Evolutionary conservation across 2,329 filamentous ascomycete genomes (phyloP).

Genomic region (Paramyrothecium sp.): DNA sequence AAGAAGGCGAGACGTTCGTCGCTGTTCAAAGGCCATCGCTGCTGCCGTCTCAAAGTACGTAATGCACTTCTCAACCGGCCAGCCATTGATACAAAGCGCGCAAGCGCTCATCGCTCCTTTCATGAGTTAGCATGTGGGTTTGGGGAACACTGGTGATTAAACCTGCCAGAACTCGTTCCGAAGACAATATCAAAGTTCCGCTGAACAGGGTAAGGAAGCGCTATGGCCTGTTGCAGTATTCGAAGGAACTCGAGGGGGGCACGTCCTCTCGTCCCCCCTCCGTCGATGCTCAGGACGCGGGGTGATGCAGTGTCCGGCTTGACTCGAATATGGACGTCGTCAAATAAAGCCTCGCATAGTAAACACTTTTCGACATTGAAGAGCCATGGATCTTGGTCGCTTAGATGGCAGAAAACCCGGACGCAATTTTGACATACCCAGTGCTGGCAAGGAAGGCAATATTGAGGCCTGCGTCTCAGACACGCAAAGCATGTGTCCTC

Average conservation of each 20-base stretch:
- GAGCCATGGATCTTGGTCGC: slow-evolving; percentile 3
- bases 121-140: background rate
- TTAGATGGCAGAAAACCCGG: slow-evolving; percentile 1
- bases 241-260: slow-evolving; percentile 6
- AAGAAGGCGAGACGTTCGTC: slow-evolving; percentile 1
- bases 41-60: slow-evolving; percentile 5
- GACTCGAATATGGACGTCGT: background rate
- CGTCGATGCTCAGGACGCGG: slow-evolving; percentile 8
- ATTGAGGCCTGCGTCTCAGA: slow-evolving; percentile 5
- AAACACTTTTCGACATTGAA: slow-evolving; percentile 5
- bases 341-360: slow-evolving; percentile 2
- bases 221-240: slow-evolving; percentile 6
- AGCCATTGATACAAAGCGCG: slow-evolving; percentile 9
- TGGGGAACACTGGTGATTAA: background rate
- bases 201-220: slow-evolving; percentile 6
- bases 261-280: slow-evolving; percentile 6
- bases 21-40: slow-evolving; percentile 3
- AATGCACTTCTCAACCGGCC: slow-evolving; percentile 8
- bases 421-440: slow-evolving; percentile 6
- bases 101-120: slow-evolving; percentile 8
- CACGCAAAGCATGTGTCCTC: slow-evolving; percentile 8
- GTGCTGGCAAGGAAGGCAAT: slow-evolving; percentile 6
- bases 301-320: slow-evolving; percentile 6
- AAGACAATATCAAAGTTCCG: slow-evolving; percentile 8
- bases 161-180: slow-evolving; percentile 10